Conservation (phyloP, 441 rosid genomes). For the Aquilaria agallochum region DNA sequence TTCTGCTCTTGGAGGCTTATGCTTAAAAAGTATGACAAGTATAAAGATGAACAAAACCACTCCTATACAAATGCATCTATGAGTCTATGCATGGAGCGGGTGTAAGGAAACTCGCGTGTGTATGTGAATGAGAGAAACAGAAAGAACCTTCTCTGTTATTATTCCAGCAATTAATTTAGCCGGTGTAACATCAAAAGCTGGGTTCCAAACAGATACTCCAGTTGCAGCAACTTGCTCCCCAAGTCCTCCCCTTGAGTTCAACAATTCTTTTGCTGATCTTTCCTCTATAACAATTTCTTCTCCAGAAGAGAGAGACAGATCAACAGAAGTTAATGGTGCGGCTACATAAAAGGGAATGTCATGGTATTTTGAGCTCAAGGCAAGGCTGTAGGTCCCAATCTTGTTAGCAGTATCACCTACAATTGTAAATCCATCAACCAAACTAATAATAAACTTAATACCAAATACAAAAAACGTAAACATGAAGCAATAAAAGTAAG, state of each 20-base stretch:
- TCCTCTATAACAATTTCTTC: conserved; percentile 76
- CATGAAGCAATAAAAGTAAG: conserved; percentile 3
- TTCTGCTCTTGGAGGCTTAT: no score
- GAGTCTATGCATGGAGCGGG: no score
- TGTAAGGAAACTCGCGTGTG: no score
- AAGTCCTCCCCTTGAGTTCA: conserved; percentile 74
- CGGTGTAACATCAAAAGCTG: conserved; percentile 90
- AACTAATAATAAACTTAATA: background rate
- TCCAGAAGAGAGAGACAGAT: conserved; percentile 68
- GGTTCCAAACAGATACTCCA: conserved; percentile 89
- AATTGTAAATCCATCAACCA: conserved; percentile 6
- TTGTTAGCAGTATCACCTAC: conserved; percentile 94
- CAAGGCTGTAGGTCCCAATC: conserved; percentile 95
- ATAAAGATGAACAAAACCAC: background rate
- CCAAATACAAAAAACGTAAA: background rate
- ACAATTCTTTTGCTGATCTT: conserved; percentile 68
- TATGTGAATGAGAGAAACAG: background rate
- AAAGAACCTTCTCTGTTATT: conserved; percentile 74
- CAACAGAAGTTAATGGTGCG: conserved; percentile 87
- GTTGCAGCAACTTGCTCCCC: conserved; percentile 94
- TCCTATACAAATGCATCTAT: background rate
- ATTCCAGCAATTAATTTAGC: conserved; percentile 70
- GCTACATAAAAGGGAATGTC: conserved; percentile 79
- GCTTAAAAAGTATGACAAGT: background rate
- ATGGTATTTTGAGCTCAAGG: conserved; percentile 72